A percentile compares a stretch with the other conserved stretches of the same genome.
Evolutionary conservation across 352 stramenopile species (phyloP).

Genomic region (Globisporangium alternatum): DNA sequence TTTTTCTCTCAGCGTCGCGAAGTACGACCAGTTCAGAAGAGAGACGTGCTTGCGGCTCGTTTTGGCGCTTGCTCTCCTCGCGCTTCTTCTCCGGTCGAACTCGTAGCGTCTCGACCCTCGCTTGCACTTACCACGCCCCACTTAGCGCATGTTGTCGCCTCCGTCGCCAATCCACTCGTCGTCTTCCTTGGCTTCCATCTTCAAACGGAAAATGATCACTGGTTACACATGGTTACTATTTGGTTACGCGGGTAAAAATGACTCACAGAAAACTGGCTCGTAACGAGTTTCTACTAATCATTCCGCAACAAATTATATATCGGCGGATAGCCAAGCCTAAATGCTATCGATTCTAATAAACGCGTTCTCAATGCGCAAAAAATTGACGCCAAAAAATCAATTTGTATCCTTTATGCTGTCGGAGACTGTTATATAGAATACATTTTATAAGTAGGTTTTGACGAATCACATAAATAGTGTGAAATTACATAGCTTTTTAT

Average conservation of each 20-base stretch:
- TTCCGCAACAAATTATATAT: neutral
- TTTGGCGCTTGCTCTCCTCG: neutral
- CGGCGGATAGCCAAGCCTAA: neutral
- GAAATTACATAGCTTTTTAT: too few species aligned
- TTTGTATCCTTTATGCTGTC: conserved; percentile 3
- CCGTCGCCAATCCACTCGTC: neutral
- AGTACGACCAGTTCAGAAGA: neutral
- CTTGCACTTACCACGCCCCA: too few species aligned
- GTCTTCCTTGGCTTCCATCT: neutral
- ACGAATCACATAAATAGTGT: too few species aligned
- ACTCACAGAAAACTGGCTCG: neutral
- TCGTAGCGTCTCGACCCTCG: neutral
- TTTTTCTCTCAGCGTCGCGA: neutral
- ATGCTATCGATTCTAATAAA: neutral
- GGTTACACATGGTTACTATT: neutral
- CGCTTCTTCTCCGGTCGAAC: neutral
- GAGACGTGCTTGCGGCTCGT: neutral
- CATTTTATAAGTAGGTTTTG: too few species aligned
- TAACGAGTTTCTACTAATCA: neutral
- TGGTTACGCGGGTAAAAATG: neutral
- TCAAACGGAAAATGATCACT: neutral
- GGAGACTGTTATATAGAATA: too few species aligned
- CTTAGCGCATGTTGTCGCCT: neutral
- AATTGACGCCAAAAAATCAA: neutral
- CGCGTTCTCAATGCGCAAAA: neutral